Evolutionary conservation across 768 basidiomycete species (phyloP), one percentile per base, ranked within the genome.

Genomic region (Russula brevipes): DNA sequence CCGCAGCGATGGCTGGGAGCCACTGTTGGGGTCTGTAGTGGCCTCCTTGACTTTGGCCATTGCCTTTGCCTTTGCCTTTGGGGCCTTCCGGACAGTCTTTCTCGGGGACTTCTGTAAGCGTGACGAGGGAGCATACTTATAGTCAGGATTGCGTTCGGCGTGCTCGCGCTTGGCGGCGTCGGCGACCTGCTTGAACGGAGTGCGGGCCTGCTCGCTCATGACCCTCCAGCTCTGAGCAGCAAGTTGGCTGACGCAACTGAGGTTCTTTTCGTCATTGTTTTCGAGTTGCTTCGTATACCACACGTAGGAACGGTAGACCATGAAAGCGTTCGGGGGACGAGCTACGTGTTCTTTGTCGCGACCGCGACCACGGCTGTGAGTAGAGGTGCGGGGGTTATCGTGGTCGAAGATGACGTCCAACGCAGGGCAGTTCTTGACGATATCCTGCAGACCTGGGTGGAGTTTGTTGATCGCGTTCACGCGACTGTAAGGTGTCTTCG

Each of bases 311-410:
- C 91, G 85, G 72, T 83, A 93, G 63, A 92, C 77, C 74, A 93
- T 91, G 79, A 93, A 95, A 10, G 91, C 87, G 70, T 94, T 95
- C 59, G 88, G 81, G 1, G 92, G 92, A 14, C 91, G 85, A 38
- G 85, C 85, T 42, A 92, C 82, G 70, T 85, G 85, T 41, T 77
- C 78, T 10, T 70, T 74, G 69, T 72, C 74, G 70, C 73, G 74
- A 66, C 74, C 74, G 69, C 73, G 74, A 66, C 75, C 77, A 60
- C 77, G 76, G 0, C 72, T 72, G 59, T 80, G 80, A 8, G 65
- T 59, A n/a, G 80, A 76, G n/a, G 76, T 72, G 36, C 75, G 74
- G 24, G 71, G 71, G 2, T 66, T 35, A 55, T 71, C 70, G 3
- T 70, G 66, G 51, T 72, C 64, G 67, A 67, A 51, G n/a, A 66